These are phyloP conservation scores for Aspergillus calidoustus DNA, from an alignment of 2,329 filamentous ascomycete species.

Conservation along the genomic window DNA sequence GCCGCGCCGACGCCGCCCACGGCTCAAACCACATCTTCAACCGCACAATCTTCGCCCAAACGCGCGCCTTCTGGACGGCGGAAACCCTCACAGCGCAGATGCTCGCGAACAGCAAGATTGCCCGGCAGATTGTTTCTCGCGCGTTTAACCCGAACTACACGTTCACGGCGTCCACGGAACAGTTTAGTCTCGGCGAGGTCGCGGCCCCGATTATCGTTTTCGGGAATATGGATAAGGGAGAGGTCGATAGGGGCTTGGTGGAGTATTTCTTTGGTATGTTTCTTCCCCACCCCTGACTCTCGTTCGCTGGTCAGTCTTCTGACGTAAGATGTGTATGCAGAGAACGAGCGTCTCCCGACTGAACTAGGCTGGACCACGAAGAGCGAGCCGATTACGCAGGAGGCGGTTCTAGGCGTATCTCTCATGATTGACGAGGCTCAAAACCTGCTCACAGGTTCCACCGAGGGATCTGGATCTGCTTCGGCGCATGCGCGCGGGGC, in stretches of 20 bases:
- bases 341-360: not conserved
- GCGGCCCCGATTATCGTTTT: slow-evolving; percentile 57
- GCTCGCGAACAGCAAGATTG: slow-evolving; percentile 53
- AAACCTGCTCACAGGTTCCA: not conserved
- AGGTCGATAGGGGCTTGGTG: slow-evolving; percentile 40
- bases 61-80: slow-evolving; percentile 53
- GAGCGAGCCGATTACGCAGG: not conserved
- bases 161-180: slow-evolving; percentile 48
- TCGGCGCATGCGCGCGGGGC: no score
- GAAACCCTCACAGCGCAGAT: slow-evolving; percentile 47
- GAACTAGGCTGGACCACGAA: not conserved
- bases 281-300: no score
- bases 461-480: no score
- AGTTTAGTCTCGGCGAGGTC: slow-evolving; percentile 57
- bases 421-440: not conserved
- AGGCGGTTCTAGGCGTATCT: not conserved
- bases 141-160: slow-evolving; percentile 55
- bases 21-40: slow-evolving; percentile 61
- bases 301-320: no score
- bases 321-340: not conserved
- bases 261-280: slow-evolving; percentile 29
- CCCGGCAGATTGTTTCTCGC: slow-evolving; percentile 50
- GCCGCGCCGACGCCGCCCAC: slow-evolving; percentile 39
- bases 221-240: slow-evolving; percentile 48
- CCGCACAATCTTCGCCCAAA: slow-evolving; percentile 50